Evolutionary conservation across 768 basidiomycete genomes (phyloP).

Genomic region (Leccinum ochraceum): DNA sequence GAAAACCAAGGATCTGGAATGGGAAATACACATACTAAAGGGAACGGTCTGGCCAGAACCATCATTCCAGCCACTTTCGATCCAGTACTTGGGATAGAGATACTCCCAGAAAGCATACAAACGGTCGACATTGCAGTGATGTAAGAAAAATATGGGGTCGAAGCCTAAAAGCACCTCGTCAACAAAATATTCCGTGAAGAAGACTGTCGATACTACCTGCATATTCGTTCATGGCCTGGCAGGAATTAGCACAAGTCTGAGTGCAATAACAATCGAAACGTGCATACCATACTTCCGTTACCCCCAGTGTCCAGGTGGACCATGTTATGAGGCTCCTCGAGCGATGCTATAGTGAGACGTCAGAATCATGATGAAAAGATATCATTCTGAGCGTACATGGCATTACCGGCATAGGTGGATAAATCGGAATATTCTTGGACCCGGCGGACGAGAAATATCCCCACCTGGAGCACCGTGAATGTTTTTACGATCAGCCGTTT

Average conservation of each 20-base stretch:
- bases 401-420: conserved; percentile 6
- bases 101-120: conserved; percentile 27
- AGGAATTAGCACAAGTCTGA: background rate
- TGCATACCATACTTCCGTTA: conserved; percentile 19
- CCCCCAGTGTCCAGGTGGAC: conserved; percentile 20
- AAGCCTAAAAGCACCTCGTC: conserved; percentile 6
- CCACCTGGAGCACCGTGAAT: conserved; percentile 11
- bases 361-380: background rate
- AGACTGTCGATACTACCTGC: conserved; percentile 12
- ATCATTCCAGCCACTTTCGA: conserved; percentile 15
- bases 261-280: background rate
- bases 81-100: conserved; percentile 22
- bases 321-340: conserved; percentile 24
- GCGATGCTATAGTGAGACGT: conserved; percentile 8
- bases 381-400: conserved; percentile 6
- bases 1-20: background rate
- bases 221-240: conserved; percentile 16
- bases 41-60: background rate
- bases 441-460: conserved; percentile 17
- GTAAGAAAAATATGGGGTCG: conserved; percentile 23
- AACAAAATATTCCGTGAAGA: background rate
- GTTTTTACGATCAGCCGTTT: background rate
- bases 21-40: conserved; percentile 12
- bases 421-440: background rate
- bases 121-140: conserved; percentile 23